Conservation (phyloP, 2,329 filamentous ascomycete genomes). For the Golovinomyces cichoracearum region DNA sequence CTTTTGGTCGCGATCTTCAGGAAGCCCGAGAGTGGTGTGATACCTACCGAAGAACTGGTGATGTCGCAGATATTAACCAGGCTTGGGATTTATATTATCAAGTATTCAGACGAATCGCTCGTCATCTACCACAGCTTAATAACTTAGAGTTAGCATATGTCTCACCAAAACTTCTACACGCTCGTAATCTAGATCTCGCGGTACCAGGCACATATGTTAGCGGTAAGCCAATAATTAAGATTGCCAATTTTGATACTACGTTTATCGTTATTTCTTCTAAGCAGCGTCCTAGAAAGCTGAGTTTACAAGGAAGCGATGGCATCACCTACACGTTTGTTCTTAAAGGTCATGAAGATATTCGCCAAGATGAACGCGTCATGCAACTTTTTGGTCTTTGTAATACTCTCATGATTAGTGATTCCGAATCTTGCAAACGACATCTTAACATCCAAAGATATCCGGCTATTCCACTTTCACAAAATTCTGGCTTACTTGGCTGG, state of each 20-base stretch:
- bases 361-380: conserved; percentile 98
- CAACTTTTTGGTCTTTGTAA: conserved; percentile 96
- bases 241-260: conserved; percentile 70
- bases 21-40: conserved; percentile 93
- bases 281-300: conserved; percentile 76
- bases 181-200: conserved; percentile 65
- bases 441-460: conserved; percentile 89
- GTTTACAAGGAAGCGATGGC: conserved; percentile 70
- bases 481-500: conserved; percentile 85
- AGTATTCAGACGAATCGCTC: conserved; percentile 82
- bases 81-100: conserved; percentile 99
- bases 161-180: conserved; percentile 71
- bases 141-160: conserved; percentile 88
- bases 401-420: conserved; percentile 75
- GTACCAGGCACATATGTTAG: conserved; percentile 90
- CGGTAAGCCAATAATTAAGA: conserved; percentile 50
- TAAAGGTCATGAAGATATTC: conserved; percentile 98
- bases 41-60: conserved; percentile 66
- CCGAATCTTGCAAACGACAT: conserved; percentile 90
- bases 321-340: conserved; percentile 65
- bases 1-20: conserved; percentile 80
- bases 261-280: conserved; percentile 90
- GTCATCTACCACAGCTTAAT: conserved; percentile 79
- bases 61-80: conserved; percentile 85
- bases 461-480: conserved; percentile 89